Base-by-base conservation (phyloP, 371 early-diverging fungal genomes). In the Mortierella polycephala region DNA sequence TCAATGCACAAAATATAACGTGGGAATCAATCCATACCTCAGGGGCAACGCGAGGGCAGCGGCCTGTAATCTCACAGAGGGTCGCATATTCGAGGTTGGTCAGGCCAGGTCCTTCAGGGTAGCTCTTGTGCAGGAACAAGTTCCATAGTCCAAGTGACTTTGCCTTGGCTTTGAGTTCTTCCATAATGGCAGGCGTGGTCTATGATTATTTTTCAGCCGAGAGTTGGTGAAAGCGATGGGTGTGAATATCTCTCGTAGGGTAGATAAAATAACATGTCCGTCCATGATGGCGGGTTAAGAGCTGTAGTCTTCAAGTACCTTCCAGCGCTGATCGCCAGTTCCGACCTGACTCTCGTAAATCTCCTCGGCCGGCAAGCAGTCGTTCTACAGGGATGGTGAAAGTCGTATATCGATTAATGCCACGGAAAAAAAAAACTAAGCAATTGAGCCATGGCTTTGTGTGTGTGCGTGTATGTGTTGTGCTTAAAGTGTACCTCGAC, bases 111-210 rank as follows among this genome's bases (percentile, higher is more conserved):
- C 96, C 93, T 71, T 92, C 90, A 14, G 84, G 77, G 72, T 93
- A 92, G 54, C 90, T 88, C 66, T 87, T 88, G 39, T 91, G 88
- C 71, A 97, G 82, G 85, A 96, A 98, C 65, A 98, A 81, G 85
- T 98, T 98, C 99, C 99, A 98, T 16, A 98, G 90, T 10, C 98
- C 99, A 20, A 96, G 88, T 16, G 85, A 82, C 70, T 89, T 87
- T 0, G 99, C 99, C 74, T 94, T 94, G 46, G 82, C 76, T 85
- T 97, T 96, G 60, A 98, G 92, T 51, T 90, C 85, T 81, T 96
- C 97, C 75, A 98, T 86, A 40, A 96, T 86, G 40, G 92, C 87
- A 37, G 98, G 98, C 46, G 92, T 83, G 13, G 85, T 67, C 91
- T 90, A 76, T 51, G 7, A 51, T 14, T n/a, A 72, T 21, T 46